Evolutionary conservation across 2,329 filamentous ascomycete species (phyloP), one percentile per base, ranked within the genome.

Genomic region (Claviceps pazoutovae): DNA sequence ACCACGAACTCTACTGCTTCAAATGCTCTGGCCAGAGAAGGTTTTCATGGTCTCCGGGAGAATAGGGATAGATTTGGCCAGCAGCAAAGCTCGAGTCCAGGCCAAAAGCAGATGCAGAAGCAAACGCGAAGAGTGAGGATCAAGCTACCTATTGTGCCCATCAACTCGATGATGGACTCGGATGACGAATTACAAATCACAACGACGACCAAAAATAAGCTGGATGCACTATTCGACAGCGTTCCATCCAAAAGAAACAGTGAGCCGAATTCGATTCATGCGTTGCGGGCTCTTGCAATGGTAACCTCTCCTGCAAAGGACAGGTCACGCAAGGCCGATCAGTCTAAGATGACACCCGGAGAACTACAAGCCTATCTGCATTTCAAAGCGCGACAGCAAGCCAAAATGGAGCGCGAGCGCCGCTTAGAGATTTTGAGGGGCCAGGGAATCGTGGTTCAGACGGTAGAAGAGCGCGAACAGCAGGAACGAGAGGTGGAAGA

Each of bases 401-500:
- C 89, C 45, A 81, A 81, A 54, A 68, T 78, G 43, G 88, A 93
- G 64, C 82, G 88, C 50, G 80, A 87, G 54, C 83, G 87, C 58
- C 84, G 84, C 51, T 76, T 97, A 19, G 81, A 88, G 52, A 76
- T 83, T 58, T 75, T 98, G 42, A 82, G 79, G 60, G 83, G 84
- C 11, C 88, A 86, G 66, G 93, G 93, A 7, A 76, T 96, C 26
- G 72, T 84, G 23, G 74, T 97, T 17, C 84, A 90, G 64, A 95
- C 87, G 0, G 80, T 83, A 2, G 91, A 96, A 66, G 90, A 98
- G 65, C 81, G 87, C 19, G 86, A 90, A 62, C 79, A 80, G 37
- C 85, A 95, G 63, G 80, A 88, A 65, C 82, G 86, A 53, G 82
- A 90, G 54, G 81, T 95, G 13, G 93, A 97, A 59, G 85, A 96